phyloP scores from a whole-genome alignment of 345 rosid species.

The Arabidopsis arenosa region DNA sequence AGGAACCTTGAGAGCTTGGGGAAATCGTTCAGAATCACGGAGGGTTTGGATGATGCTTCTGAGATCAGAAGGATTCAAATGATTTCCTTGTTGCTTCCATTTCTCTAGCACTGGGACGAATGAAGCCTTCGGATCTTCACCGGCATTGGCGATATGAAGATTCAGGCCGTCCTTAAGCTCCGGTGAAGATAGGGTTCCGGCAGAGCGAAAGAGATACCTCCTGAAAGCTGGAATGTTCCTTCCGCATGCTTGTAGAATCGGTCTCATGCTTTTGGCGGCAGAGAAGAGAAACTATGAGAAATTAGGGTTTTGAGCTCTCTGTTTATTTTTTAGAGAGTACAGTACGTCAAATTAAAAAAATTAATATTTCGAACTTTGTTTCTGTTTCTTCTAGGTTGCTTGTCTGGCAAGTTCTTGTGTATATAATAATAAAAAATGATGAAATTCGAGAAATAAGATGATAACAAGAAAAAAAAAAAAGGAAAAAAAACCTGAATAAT shows the following conservation, averaged over 20 bases:
- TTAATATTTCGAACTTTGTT: neutral
- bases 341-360: neutral
- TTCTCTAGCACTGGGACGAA: neutral
- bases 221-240: neutral
- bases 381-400: neutral
- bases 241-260: neutral
- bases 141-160: neutral
- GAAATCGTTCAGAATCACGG: neutral
- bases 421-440: no score
- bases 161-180: neutral
- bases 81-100: neutral
- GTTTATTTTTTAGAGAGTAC: neutral
- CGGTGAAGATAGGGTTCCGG: slow-evolving; percentile 12
- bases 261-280: slow-evolving; percentile 1
- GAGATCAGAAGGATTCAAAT: neutral
- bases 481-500: no score
- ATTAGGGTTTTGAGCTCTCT: neutral
- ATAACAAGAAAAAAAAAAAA: no score
- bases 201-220: slow-evolving; percentile 1
- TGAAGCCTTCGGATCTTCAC: neutral
- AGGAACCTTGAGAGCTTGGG: slow-evolving; percentile 3
- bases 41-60: slow-evolving; percentile 6
- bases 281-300: neutral
- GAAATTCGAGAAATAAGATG: no score
- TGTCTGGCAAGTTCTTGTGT: neutral